phyloP scores from a whole-genome alignment of 1,284 basidiomycete genomes.

The Phlebopus sp. region DNA sequence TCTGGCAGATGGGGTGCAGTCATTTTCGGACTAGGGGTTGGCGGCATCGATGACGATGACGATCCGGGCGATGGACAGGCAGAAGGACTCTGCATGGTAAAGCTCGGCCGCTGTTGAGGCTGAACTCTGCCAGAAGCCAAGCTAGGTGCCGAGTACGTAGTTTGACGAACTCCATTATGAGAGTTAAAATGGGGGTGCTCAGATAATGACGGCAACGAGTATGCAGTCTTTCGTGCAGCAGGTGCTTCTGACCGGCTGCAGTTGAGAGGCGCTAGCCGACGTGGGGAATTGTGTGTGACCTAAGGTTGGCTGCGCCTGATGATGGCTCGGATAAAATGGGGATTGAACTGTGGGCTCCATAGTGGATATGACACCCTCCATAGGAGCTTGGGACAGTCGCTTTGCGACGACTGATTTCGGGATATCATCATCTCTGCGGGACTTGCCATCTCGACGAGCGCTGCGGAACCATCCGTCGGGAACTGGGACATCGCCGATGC shows the following conservation, averaged over 20 bases:
- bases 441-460: slow-evolving; percentile 61
- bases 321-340: slow-evolving; percentile 26
- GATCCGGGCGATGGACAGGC: slow-evolving; percentile 30
- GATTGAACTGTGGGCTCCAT: slow-evolving; percentile 19
- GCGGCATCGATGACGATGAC: slow-evolving; percentile 28
- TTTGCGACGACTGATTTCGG: slow-evolving; percentile 35
- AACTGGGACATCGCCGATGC: slow-evolving; percentile 59
- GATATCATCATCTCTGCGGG: slow-evolving; percentile 51
- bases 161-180: slow-evolving; percentile 22
- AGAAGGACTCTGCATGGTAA: slow-evolving; percentile 4
- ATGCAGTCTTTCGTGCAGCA: slow-evolving; percentile 24
- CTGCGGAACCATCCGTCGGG: slow-evolving; percentile 76
- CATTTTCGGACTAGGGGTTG: slow-evolving; percentile 33
- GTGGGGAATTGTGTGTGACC: slow-evolving; percentile 34
- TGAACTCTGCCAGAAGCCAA: slow-evolving; percentile 19
- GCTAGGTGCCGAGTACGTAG: slow-evolving; percentile 34
- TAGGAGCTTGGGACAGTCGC: slow-evolving; percentile 33
- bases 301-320: slow-evolving; percentile 16
- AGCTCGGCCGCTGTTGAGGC: slow-evolving; percentile 20
- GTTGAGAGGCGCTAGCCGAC: slow-evolving; percentile 26
- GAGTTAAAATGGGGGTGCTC: slow-evolving; percentile 24
- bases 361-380: slow-evolving; percentile 28
- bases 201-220: slow-evolving; percentile 30
- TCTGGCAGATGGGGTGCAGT: slow-evolving; percentile 28
- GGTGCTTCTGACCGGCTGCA: slow-evolving; percentile 22